These are phyloP conservation scores for Xylaria venustula DNA, from an alignment of 495 filamentous ascomycete species.

Conservation along the genomic window DNA sequence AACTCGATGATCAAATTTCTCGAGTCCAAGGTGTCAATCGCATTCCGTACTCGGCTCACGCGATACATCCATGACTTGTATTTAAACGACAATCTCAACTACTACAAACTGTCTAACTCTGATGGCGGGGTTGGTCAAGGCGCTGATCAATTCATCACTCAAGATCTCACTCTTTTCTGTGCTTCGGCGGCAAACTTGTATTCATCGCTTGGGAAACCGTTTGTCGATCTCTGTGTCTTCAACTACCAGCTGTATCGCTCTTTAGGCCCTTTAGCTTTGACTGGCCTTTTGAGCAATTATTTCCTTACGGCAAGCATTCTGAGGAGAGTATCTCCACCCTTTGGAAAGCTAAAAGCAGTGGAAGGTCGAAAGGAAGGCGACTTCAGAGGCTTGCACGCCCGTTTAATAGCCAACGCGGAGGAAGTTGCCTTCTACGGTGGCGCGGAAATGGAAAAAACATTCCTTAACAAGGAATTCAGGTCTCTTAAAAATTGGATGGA, in stretches of 20 bases:
- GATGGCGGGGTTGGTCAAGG: conserved; percentile 91
- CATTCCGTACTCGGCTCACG: conserved; percentile 93
- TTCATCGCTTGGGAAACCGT: conserved; percentile 92
- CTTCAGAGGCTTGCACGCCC: conserved; percentile 83
- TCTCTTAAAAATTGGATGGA: conserved; percentile 95
- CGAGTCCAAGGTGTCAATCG: conserved; percentile 95
- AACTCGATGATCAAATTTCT: conserved; percentile 98
- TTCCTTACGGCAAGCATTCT: conserved; percentile 87
- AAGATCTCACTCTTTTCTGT: conserved; percentile 94
- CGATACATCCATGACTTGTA: conserved; percentile 98
- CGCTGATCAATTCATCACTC: conserved; percentile 96
- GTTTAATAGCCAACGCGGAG: conserved; percentile 94
- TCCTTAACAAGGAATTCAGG: conserved; percentile 86
- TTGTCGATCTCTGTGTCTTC: conserved; percentile 94
- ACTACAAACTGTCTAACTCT: conserved; percentile 92
- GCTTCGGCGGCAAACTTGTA: conserved; percentile 88
- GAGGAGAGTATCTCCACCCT: conserved; percentile 83
- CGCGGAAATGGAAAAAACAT: conserved; percentile 85
- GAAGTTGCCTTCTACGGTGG: conserved; percentile 99
- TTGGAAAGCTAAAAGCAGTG: conserved; percentile 93
- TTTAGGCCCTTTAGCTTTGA: conserved; percentile 82
- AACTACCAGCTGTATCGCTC: conserved; percentile 95
- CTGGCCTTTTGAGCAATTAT: conserved; percentile 85
- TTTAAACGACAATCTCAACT: conserved; percentile 88
- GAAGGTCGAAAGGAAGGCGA: conserved; percentile 93